Evolutionary conservation across 192 early-diverging fungal genomes (phyloP), one percentile per base, ranked within the genome.

Genomic region (Rhizophagus prolifer): DNA sequence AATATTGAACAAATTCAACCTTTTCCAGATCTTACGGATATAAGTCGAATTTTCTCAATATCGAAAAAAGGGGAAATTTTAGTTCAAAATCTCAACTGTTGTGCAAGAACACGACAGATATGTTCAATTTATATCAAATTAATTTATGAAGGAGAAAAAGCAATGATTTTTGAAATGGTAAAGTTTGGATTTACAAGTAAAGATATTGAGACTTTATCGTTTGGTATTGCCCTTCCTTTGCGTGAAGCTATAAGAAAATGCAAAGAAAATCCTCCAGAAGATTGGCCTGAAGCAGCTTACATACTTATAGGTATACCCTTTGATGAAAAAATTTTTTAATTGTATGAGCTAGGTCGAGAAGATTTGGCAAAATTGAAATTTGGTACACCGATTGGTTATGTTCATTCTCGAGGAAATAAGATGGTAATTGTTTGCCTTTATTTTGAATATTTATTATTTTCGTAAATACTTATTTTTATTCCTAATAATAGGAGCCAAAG

Each of bases 211-310:
- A 79, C 77, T 25, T 65, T 91, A 66, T 86, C 90, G 3, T 70
- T 86, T 77, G 90, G 90, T 3, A 79, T 91, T 25, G 79, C 82
- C 7, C 30, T 91, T 6, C 86, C 87, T 36, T 68, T 91, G 28
- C 58, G 75, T 28, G 88, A 89, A 72, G 85, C 85, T 8, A 67
- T 91, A 3, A 79, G 85, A 74, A 76, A 79, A n/a, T 89, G 86
- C 78, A 82, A 86, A 21, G 78, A 73, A 30, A 71, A 78, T 16
- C 89, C 90, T 1, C 77, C 85, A 2, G 70, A 70, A 9, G 74
- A 83, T 70, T 82, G 86, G 84, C 62, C 70, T 13, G 60, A 75
- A 2, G 77, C 81, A 7, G 85, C 82, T 0, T 88, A 88, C 26
- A 76, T 75, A 13, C 80, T 92, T 44, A 85, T 91, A 31, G 90